These are phyloP conservation scores for Phytophthora citricola DNA, from an alignment of 352 stramenopile species.

Conservation along the genomic window DNA sequence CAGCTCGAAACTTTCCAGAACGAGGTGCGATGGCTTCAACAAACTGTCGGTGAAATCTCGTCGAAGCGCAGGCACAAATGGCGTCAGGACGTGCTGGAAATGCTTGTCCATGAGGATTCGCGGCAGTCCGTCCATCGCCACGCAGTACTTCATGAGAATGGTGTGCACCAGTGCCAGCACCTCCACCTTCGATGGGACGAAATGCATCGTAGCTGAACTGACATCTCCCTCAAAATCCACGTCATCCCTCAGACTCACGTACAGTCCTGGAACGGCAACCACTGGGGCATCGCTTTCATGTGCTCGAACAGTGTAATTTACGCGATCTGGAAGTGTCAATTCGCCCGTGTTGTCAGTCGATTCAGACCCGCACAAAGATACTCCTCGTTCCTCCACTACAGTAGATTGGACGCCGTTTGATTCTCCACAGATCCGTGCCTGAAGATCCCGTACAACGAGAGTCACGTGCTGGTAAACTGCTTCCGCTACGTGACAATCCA, in stretches of 20 bases:
- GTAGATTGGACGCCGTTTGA: background rate
- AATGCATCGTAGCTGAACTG: constrained; percentile 25
- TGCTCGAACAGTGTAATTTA: constrained; percentile 13
- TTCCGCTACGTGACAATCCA: constrained; percentile 52
- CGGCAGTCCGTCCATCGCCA: constrained; percentile 47
- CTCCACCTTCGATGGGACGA: constrained; percentile 40
- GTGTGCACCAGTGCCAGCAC: constrained; percentile 53
- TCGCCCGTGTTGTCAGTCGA: background rate
- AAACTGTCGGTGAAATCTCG: constrained; percentile 31
- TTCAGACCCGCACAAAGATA: constrained; percentile 5
- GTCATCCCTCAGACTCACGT: constrained; percentile 26
- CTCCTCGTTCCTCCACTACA: background rate
- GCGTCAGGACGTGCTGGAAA: constrained; percentile 46
- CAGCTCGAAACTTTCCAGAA: constrained; percentile 26
- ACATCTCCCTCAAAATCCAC: constrained; percentile 34
- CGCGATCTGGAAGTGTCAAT: background rate
- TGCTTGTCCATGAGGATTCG: constrained; percentile 37
- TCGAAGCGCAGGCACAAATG: constrained; percentile 42
- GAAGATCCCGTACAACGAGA: constrained; percentile 38
- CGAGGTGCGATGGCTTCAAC: constrained; percentile 35
- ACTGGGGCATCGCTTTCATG: background rate
- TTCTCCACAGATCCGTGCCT: constrained; percentile 44
- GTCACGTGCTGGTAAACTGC: constrained; percentile 50
- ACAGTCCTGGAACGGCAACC: constrained; percentile 28
- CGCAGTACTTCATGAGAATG: constrained; percentile 53